Conservation (phyloP, 179 eudicot species). For the Carnegiea gigantea region DNA sequence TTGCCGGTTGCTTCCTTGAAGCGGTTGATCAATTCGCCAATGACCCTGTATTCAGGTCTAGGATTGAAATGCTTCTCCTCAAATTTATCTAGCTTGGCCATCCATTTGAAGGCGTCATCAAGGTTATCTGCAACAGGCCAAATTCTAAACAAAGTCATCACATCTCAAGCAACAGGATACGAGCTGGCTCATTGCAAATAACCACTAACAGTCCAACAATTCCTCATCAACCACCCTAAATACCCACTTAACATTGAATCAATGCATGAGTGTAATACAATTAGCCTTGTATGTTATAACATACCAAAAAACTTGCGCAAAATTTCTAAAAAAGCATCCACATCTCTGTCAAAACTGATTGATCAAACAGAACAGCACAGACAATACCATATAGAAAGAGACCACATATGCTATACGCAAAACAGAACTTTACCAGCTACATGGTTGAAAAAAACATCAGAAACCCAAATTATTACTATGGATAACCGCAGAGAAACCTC, state of each 20-base stretch:
- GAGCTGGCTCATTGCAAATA: constrained; percentile 26
- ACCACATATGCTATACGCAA: not conserved
- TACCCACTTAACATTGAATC: not conserved
- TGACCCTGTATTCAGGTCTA: constrained; percentile 79
- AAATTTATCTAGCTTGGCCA: constrained; percentile 74
- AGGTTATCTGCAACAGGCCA: constrained; percentile 47
- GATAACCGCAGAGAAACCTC: no score
- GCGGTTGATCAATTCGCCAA: constrained; percentile 79
- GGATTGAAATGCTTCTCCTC: constrained; percentile 70
- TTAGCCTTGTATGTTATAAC: not conserved
- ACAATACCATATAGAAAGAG: not conserved
- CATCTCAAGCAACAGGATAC: not conserved
- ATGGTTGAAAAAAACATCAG: not conserved
- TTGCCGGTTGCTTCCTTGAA: constrained; percentile 77
- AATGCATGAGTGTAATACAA: not conserved
- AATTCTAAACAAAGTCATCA: constrained; percentile 14
- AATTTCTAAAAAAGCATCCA: not conserved
- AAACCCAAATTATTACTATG: no score
- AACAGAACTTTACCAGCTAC: not conserved
- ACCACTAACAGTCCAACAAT: not conserved
- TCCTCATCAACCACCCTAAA: not conserved
- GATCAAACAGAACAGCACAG: no score
- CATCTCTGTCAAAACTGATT: not conserved
- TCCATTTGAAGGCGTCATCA: constrained; percentile 66
- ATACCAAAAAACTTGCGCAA: not conserved